Base-by-base conservation (phyloP, 2,329 filamentous ascomycete genomes). In the Penicillium thymicola region DNA sequence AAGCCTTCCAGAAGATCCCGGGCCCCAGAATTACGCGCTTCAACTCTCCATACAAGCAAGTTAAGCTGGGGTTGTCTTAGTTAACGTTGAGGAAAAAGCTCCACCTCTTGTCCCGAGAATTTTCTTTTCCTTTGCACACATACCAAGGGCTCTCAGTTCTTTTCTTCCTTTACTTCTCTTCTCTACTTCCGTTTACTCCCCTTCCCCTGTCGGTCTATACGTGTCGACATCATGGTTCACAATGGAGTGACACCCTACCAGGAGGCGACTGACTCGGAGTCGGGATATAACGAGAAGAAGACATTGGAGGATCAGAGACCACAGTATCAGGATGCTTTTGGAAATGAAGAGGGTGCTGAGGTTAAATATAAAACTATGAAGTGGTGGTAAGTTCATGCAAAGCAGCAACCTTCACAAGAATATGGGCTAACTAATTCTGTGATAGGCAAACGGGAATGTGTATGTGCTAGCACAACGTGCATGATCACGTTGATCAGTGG, bases 311-410 rank as follows among this genome's bases (percentile, higher is more conserved):
- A 54, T 18, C 36, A 30, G 44, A 46, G n/a, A 16, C 57, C 57
- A 1, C 52, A 55, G 18, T 63, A 60, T 32, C 45, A 56, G 18
- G 63, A 65, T 40, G 55, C 63, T 1, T 65, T 65, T 45, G 63
- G 61, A 34, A 38, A 65, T 47, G 63, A 65, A 36, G 50, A 46
- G 11, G 57, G 58, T 47, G 61, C 63, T 2, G 61, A 64, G 52
- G 61, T 65, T 25, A 64, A 64, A 14, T 65, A 65, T 36, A 64
- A 64, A 44, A 65, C 63, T 25, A 62, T 65, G 61, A 60, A 64
- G 54, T 65, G 63, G 63, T 65, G 63, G 62, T 64, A 56, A 51
- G 62, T 63, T 2, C 21, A 30, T 25, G 23, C n/a, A 28, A 23
- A 32, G 28, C 18, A 34, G 9, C 7, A 14, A 46, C 30, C 18